Conservation (phyloP, 495 filamentous ascomycete species). For the Tuber melanosporum region DNA sequence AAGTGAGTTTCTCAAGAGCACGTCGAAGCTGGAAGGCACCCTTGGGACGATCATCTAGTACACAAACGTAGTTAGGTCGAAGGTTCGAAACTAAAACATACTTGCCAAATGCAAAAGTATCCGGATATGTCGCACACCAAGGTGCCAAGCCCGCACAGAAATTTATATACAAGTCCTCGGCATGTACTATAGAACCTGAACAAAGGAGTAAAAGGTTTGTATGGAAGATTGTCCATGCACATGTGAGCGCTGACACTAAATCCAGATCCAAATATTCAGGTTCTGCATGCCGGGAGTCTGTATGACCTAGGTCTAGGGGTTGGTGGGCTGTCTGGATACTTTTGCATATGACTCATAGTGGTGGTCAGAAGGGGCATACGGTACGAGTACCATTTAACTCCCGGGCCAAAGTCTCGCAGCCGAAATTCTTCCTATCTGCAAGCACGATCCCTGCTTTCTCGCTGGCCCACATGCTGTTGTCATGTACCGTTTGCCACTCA, state of each 20-base stretch:
- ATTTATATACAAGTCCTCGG: neutral
- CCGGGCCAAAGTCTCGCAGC: neutral
- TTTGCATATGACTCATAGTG: neutral
- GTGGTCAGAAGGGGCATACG: neutral
- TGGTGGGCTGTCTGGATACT: neutral
- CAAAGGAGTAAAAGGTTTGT: no score
- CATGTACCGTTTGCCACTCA: neutral
- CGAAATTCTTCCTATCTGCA: neutral
- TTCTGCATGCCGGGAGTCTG: no score
- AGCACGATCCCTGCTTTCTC: neutral
- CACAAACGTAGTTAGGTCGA: neutral
- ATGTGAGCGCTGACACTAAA: no score
- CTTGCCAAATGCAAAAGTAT: neutral
- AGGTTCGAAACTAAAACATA: neutral
- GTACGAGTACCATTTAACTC: neutral
- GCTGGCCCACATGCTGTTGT: neutral
- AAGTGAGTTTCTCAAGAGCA: slow-evolving; percentile 9
- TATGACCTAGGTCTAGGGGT: no score
- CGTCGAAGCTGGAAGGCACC: slow-evolving; percentile 3
- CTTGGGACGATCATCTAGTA: neutral
- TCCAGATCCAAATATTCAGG: no score
- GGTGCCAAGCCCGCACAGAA: neutral
- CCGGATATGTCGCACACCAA: neutral
- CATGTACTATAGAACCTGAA: no score
- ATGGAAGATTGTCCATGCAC: no score